Conservation (phyloP, 1,284 basidiomycete species). For the Retiboletus flavoniger region DNA sequence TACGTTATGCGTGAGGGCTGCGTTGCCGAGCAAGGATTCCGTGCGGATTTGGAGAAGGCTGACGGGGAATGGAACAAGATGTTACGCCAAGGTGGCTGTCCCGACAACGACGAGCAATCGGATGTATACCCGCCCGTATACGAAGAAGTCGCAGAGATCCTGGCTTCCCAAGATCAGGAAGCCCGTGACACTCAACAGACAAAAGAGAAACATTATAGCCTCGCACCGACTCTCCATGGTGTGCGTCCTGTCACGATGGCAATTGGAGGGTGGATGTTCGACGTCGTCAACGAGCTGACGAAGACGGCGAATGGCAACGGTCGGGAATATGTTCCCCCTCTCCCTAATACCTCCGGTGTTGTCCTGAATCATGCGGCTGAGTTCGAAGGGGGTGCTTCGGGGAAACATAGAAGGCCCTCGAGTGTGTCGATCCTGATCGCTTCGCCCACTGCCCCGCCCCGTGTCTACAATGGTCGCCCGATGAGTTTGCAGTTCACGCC, state of each 20-base stretch:
- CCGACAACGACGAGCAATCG: slow-evolving; percentile 37
- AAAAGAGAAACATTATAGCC: slow-evolving; percentile 26
- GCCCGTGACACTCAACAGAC: slow-evolving; percentile 32
- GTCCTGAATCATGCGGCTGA: slow-evolving; percentile 4
- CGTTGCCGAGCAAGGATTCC: slow-evolving; percentile 89
- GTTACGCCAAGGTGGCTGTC: slow-evolving; percentile 46
- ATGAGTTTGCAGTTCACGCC: slow-evolving; percentile 66
- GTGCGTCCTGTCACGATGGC: slow-evolving; percentile 34
- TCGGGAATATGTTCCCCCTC: slow-evolving; percentile 6
- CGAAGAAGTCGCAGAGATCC: slow-evolving; percentile 41
- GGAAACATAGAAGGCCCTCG: slow-evolving; percentile 35
- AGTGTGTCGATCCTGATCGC: slow-evolving; percentile 36
- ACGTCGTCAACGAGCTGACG: slow-evolving; percentile 69
- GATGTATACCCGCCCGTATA: slow-evolving; percentile 39
- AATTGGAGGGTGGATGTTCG: slow-evolving; percentile 75
- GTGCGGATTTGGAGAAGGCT: slow-evolving; percentile 61
- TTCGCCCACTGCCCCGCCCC: slow-evolving; percentile 30
- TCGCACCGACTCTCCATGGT: slow-evolving; percentile 25
- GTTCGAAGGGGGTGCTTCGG: slow-evolving; percentile 23
- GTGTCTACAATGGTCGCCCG: slow-evolving; percentile 36
- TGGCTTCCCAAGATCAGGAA: slow-evolving; percentile 40
- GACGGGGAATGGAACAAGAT: slow-evolving; percentile 58
- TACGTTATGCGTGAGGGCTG: slow-evolving; percentile 85
- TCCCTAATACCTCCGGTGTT: neutral
- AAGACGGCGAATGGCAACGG: slow-evolving; percentile 12